Percentiles rank a stretch among this genome's conserved stretches.
Evolutionary conservation across 1,139 yeast genomes (phyloP).

Genomic region (Taphrina wiesneri): DNA sequence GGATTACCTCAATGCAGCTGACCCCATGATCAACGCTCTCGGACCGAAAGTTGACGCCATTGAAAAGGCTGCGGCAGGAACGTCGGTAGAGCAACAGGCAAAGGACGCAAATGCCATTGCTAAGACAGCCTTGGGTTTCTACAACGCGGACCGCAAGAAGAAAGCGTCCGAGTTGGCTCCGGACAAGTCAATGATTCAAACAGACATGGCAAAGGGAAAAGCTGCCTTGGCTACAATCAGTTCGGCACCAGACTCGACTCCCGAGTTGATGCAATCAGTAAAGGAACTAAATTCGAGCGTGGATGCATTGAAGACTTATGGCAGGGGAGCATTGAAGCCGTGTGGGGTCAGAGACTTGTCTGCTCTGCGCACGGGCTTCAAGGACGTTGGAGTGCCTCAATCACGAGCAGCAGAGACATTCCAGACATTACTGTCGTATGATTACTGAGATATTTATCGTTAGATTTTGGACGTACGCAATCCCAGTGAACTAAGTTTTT

Average conservation of each 20-base stretch:
- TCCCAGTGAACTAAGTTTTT: no score
- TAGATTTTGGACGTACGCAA: no score
- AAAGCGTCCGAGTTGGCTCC: constrained; percentile 5
- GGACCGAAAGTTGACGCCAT: constrained; percentile 1
- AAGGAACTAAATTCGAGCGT: neutral
- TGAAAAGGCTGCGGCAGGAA: neutral
- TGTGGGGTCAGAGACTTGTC: constrained; percentile 1
- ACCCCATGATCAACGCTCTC: constrained; percentile 8
- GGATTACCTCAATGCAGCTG: constrained; percentile 1
- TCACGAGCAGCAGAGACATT: neutral
- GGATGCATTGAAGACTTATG: neutral
- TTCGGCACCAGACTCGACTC: neutral
- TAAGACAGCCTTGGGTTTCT: neutral
- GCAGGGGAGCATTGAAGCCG: neutral
- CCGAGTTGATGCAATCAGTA: neutral
- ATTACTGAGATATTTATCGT: neutral
- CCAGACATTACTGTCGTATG: constrained; percentile 5
- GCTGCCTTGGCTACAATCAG: neutral
- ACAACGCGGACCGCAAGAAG: constrained; percentile 5
- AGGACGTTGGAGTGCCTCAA: constrained; percentile 8
- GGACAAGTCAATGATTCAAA: neutral
- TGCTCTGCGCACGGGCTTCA: constrained; percentile 5
- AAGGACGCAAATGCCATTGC: constrained; percentile 9
- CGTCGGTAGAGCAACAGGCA: constrained; percentile 6
- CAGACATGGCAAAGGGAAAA: neutral